Evolutionary conservation across 2,329 filamentous ascomycete species (phyloP), one percentile per base, ranked within the genome.

Genomic region (Exophiala phaeomuriformis): DNA sequence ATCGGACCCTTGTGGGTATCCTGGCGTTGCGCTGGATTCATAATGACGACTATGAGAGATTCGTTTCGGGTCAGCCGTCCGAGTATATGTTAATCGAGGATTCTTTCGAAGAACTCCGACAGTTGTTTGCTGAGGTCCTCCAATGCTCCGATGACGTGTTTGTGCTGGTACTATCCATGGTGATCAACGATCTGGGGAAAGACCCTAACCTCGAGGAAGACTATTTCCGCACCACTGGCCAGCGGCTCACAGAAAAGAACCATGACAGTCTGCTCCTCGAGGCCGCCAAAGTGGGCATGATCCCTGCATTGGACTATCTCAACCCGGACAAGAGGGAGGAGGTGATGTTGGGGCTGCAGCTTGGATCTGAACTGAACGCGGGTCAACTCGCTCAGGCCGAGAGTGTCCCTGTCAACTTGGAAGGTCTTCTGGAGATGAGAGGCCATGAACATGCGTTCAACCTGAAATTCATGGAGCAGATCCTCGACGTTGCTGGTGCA

Each of bases 151-250:
- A 57, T 43, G 62, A 68, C 41, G 45, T 69, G 28, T 64, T 66
- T 36, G 61, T 64, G 0, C 58, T 72, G 10, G 57, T 72, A 29
- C 60, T 66, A 9, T 64, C 67, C 6, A 65, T 70, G 50, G 53
- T 69, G 3, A 64, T 71, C 47, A 69, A 71, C 45, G 69, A 72
- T 50, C 59, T 72, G 10, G 69, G 70, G 29, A 72, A 71, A 51
- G 68, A 71, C 36, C 55, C 65, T 1, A 43, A 61, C 33, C 63
- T 72, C 2, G 64, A 64, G 5, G 42, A 63, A 9, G 58, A 66
- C 28, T 58, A 64, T 45, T 54, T 58, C 5, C 33, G 33, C 3
- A 36, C 47, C 1, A 60, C 50, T 2, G 32, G 47, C 37, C 41
- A 28, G 9, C 39, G 36, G 9, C 42, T 61, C 4, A 40, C 42